Evolutionary conservation across 192 early-diverging fungal genomes (phyloP), one percentile per base, ranked within the genome.

Genomic region (Backusella tarrabulga): DNA sequence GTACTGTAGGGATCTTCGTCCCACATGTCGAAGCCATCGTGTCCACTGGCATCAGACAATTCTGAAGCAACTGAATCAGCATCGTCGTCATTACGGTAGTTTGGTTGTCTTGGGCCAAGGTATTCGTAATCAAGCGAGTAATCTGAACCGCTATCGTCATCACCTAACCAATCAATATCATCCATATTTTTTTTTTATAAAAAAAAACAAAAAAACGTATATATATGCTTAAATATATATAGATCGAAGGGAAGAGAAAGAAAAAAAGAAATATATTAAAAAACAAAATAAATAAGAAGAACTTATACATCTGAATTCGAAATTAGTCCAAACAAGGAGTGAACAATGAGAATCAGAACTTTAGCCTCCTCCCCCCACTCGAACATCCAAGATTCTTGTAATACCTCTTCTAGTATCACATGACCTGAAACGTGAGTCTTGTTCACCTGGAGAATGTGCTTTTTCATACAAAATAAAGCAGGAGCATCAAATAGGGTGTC

Each of bases 81-180:
- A 66, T 81, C 80, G 46, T 76, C 36, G 60, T 74, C 69, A 68
- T 71, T 40, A 17, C 77, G 72, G 42, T 82, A 82, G 36, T 76
- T 75, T 14, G 76, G 73, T 23, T 82, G 69, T 5, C 80, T 73
- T 21, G 77, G 77, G 1, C 80, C 80, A 72, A 82, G 34, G 66
- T 76, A 82, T 67, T 82, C 80, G 35, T 82, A 82, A 35, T 82
- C 80, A 6, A 82, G 54, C 4, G 76, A 78, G 67, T 72, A 82
- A 50, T 78, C 73, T 7, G 80, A 82, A 19, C 72, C 73, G 11
- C 72, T 54, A 32, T 78, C 77, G 23, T 72, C 40, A 29, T 72
- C 44, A 34, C 50, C 41, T 60, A 35, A 54, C 50, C 72, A 35
- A 35, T 54, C 72, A 73, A 52, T 34, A 73, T 46, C 34, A 73